These are phyloP conservation scores for Umbelopsis ramanniana DNA, from an alignment of 192 early-diverging fungal genomes.

Conservation along the genomic window DNA sequence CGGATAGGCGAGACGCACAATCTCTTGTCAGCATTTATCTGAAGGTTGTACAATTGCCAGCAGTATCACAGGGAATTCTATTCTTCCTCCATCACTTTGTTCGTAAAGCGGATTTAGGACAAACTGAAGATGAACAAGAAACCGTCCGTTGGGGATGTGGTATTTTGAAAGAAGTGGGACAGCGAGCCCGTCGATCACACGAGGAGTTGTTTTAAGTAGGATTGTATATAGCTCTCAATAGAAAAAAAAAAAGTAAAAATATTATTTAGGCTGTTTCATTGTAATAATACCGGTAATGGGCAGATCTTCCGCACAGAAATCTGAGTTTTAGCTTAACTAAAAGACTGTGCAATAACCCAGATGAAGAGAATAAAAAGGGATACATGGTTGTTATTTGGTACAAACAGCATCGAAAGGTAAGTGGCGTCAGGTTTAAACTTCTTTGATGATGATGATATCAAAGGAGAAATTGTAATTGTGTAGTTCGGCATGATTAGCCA, in stretches of 20 bases:
- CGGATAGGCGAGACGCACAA: conserved; percentile 50
- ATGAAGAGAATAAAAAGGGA: not conserved
- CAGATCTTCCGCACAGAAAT: not conserved
- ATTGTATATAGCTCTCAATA: not conserved
- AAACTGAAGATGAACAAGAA: conserved; percentile 64
- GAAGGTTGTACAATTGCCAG: conserved; percentile 60
- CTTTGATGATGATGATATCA: not conserved
- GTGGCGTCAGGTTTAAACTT: conserved; percentile 11
- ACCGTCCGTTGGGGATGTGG: conserved; percentile 69
- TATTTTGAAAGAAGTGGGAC: conserved; percentile 67
- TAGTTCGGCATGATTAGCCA: not conserved
- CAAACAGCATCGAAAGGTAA: no score
- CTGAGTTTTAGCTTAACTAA: not conserved
- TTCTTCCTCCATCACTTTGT: conserved; percentile 86
- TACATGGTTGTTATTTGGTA: no score
- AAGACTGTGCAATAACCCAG: not conserved
- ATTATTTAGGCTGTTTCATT: conserved; percentile 1
- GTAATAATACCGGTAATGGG: conserved; percentile 22
- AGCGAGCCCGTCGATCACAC: conserved; percentile 27
- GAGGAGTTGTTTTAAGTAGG: conserved; percentile 24
- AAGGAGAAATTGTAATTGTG: not conserved
- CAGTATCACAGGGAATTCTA: conserved; percentile 79
- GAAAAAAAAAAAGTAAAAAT: not conserved
- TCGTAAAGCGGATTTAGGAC: conserved; percentile 58
- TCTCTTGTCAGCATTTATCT: conserved; percentile 59